Evolutionary conservation across 768 basidiomycete species (phyloP).

Genomic region (Boletales sp.): DNA sequence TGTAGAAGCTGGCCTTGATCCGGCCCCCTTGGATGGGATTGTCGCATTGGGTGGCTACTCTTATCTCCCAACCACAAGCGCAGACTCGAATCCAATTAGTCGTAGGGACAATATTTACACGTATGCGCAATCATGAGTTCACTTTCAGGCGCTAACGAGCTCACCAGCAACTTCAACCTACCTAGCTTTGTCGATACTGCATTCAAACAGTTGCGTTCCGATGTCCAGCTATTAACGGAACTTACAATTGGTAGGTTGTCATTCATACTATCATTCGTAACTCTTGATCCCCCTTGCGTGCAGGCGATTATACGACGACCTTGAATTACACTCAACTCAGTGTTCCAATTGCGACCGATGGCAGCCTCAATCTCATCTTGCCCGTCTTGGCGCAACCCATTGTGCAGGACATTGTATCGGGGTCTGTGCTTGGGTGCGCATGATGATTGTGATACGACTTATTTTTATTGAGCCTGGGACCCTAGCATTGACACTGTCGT

Average conservation of each 20-base stretch:
- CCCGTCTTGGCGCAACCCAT: slow-evolving; percentile 71
- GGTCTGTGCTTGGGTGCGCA: slow-evolving; percentile 51
- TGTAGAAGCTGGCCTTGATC: slow-evolving; percentile 57
- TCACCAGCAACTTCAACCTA: slow-evolving; percentile 54
- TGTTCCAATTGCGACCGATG: slow-evolving; percentile 59
- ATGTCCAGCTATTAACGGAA: slow-evolving; percentile 52
- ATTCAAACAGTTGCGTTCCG: slow-evolving; percentile 60
- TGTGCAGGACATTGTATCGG: slow-evolving; percentile 66
- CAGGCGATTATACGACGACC: slow-evolving; percentile 62
- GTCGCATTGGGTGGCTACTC: slow-evolving; percentile 64
- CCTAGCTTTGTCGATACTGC: slow-evolving; percentile 61
- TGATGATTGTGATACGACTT: neutral
- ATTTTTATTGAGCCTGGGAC: neutral
- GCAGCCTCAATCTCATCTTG: slow-evolving; percentile 58
- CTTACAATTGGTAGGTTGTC: slow-evolving; percentile 50
- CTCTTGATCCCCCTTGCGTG: slow-evolving; percentile 3
- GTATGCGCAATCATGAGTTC: slow-evolving; percentile 28
- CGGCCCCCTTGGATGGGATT: slow-evolving; percentile 61
- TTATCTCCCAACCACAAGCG: slow-evolving; percentile 39
- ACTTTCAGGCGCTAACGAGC: neutral
- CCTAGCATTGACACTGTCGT: slow-evolving; percentile 55
- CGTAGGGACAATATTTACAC: slow-evolving; percentile 50
- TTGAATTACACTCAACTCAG: slow-evolving; percentile 55
- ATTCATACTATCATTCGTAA: neutral
- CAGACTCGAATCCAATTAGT: slow-evolving; percentile 30